Base-by-base conservation (phyloP, 257 asterid genomes). In the Buddleja alternifolia region DNA sequence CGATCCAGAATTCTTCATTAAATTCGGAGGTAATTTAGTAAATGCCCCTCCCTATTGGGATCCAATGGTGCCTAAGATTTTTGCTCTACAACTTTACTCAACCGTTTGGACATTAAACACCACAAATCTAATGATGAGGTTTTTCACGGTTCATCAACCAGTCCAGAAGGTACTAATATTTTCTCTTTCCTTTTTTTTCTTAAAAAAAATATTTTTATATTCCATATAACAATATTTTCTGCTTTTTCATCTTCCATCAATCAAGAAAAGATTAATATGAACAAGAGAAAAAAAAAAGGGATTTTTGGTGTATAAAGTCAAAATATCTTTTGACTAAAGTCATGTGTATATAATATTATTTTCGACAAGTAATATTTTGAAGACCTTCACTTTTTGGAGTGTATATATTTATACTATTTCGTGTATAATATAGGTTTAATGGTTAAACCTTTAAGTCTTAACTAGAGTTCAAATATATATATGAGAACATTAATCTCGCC, bases 51-150 rank as follows among this genome's bases (percentile, higher is more conserved):
- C n/a, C n/a, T n/a, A n/a, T n/a, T n/a, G n/a, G n/a, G n/a, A n/a
- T n/a, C n/a, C n/a, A n/a, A n/a, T n/a, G n/a, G n/a, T 84, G 29
- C 92, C 90, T 0, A 92, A 83, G 81, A 83, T 90, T 23, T 84
- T 86, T 75, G 85, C 92, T 63, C 83, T 89, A 55, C 80, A 48
- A 83, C 77, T 75, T 74, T 89, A 61, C 78, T 92, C 73, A 73
- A 48, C 39, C 84, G 81, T 66, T 77, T 79, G 62, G 85, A 82
- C 71, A 67, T 70, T 32, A 81, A 75, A 71, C 88, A 69, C 24
- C 86, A 74, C 21, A 86, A 78, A 64, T n/a, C 83, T 8, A n/a
- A n/a, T n/a, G n/a, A n/a, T n/a, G 79, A 78, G 58, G 73, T 57
- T 65, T 52, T 15, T 60, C 7, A 55, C 79, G 63, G 71, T 52